These are phyloP conservation scores for Zelopaecilomyces penicillatus DNA, from an alignment of 2,329 filamentous ascomycete genomes.

Conservation along the genomic window DNA sequence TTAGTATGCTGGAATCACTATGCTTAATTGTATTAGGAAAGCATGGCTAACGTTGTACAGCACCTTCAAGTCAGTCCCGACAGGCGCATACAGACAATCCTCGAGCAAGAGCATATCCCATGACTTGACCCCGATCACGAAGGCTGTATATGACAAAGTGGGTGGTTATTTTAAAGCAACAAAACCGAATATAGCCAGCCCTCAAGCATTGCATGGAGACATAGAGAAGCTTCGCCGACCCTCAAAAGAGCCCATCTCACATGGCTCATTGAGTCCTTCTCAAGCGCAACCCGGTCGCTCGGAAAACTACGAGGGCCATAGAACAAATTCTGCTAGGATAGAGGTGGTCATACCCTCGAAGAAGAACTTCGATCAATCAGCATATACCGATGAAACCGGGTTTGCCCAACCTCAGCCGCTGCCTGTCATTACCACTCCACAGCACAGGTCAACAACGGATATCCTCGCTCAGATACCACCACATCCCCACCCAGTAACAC, in stretches of 20 bases:
- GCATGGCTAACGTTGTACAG: conserved; percentile 23
- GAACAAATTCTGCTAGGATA: conserved; percentile 30
- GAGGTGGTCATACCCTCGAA: conserved; percentile 42
- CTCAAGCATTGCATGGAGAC: conserved; percentile 30
- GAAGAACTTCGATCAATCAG: conserved; percentile 27
- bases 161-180: conserved; percentile 32
- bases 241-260: conserved; percentile 12
- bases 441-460: conserved; percentile 7
- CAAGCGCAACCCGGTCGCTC: conserved; percentile 3
- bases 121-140: conserved; percentile 41
- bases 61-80: conserved; percentile 38
- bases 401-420: conserved; percentile 14
- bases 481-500: conserved; percentile 6
- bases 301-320: conserved; percentile 23
- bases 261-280: conserved; percentile 12
- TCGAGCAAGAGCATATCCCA: conserved; percentile 26
- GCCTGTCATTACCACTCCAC: conserved; percentile 6
- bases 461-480: conserved; percentile 3
- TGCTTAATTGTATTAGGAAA: background rate
- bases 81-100: conserved; percentile 13
- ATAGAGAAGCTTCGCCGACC: conserved; percentile 13
- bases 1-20: conserved; percentile 41
- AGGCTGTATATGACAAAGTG: conserved; percentile 32
- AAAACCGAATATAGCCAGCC: conserved; percentile 22
- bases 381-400: conserved; percentile 26